phyloP scores from a whole-genome alignment of 1,139 yeast species.

The Yamadazyma blattariae region DNA sequence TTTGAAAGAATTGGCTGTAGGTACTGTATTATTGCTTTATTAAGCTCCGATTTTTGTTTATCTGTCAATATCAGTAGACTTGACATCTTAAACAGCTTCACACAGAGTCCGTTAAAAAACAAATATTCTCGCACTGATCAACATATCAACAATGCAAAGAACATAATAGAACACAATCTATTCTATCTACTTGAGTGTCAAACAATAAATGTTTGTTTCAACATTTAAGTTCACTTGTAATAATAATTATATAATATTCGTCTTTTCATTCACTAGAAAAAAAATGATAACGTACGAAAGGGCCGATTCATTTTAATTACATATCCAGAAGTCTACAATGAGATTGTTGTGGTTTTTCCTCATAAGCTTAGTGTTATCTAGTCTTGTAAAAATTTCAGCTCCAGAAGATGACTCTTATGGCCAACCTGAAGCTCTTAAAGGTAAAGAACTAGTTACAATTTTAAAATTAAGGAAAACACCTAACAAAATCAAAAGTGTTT shows the following conservation, averaged over 20 bases:
- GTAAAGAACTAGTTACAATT: slow-evolving; percentile 22
- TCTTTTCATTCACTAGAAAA: no score
- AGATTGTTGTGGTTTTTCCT: slow-evolving; percentile 5
- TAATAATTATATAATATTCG: no score
- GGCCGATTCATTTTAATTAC: no score
- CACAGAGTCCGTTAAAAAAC: no score
- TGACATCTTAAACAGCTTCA: not conserved
- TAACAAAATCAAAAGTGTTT: slow-evolving; percentile 13
- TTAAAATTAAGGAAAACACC: slow-evolving; percentile 25
- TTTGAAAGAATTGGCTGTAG: slow-evolving; percentile 32
- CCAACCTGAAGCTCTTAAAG: slow-evolving; percentile 24
- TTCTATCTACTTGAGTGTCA: no score
- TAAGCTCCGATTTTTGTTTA: slow-evolving; percentile 52
- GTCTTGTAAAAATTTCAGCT: slow-evolving; percentile 7
- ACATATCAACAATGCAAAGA: no score
- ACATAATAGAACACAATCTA: no score
- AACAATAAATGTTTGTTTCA: no score
- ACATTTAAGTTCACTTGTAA: no score
- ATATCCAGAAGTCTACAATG: slow-evolving; percentile 2
- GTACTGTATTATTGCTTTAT: slow-evolving; percentile 57
- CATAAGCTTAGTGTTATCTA: slow-evolving; percentile 4
- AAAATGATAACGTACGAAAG: no score
- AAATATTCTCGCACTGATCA: no score
- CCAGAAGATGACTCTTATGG: slow-evolving; percentile 28
- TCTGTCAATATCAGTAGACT: slow-evolving; percentile 10